A percentile compares a stretch with the other conserved stretches of the same genome.
Evolutionary conservation across 768 basidiomycete genomes (phyloP).

Genomic region (Serendipita vermifera): DNA sequence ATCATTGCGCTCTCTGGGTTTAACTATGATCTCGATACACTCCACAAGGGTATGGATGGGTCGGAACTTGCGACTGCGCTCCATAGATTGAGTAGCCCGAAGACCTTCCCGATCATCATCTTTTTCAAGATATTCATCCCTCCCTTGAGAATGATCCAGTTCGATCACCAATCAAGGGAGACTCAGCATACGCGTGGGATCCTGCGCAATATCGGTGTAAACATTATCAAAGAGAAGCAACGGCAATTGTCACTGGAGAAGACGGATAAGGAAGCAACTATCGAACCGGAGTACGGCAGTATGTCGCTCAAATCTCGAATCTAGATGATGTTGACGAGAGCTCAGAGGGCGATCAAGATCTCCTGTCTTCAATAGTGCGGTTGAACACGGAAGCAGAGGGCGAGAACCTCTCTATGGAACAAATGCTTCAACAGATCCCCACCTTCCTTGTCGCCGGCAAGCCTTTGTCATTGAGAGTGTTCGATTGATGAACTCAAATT

Average conservation of each 20-base stretch:
- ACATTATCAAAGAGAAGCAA: too few relatives aligned
- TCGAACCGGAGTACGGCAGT: too few relatives aligned
- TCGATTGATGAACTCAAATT: too few relatives aligned
- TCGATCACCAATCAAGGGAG: not conserved
- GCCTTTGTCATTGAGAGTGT: not conserved
- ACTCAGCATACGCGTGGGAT: too few relatives aligned
- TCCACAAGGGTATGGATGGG: not conserved
- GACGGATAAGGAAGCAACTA: too few relatives aligned
- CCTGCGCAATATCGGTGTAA: not conserved
- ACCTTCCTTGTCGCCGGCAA: constrained; percentile 45
- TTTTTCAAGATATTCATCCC: not conserved
- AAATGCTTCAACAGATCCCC: constrained; percentile 29
- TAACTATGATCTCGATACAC: not conserved
- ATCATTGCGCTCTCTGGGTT: constrained; percentile 23
- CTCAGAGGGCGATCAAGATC: constrained; percentile 12
- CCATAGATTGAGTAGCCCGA: not conserved
- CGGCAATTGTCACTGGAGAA: too few relatives aligned
- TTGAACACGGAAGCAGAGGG: constrained; percentile 5
- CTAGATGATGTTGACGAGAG: too few relatives aligned
- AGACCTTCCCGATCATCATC: not conserved
- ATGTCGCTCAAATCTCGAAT: too few relatives aligned
- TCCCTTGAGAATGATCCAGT: not conserved
- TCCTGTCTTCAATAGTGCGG: constrained; percentile 14
- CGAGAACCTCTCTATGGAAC: not conserved
- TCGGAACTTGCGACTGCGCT: not conserved